Conservation (phyloP, 2,329 filamentous ascomycete genomes). For the Ilyonectria sp. region DNA sequence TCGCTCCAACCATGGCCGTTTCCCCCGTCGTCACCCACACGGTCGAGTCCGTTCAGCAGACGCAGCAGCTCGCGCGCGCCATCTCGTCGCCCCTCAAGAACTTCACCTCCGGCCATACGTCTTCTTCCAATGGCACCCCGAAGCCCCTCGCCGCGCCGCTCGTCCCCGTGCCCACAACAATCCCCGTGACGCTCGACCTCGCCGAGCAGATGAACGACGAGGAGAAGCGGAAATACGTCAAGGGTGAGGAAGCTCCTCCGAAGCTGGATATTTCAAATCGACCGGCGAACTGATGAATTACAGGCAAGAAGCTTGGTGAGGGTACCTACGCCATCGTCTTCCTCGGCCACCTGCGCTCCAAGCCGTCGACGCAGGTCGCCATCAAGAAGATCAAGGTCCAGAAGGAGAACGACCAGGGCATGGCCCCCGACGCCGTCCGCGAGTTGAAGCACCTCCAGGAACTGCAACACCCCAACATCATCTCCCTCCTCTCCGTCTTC, state of each 20-base stretch:
- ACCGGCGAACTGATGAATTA: not conserved
- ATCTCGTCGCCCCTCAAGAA: conserved; percentile 63
- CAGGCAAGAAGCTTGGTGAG: conserved; percentile 92
- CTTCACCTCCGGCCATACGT: conserved; percentile 48
- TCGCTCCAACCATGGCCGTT: conserved; percentile 58
- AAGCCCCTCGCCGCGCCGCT: conserved; percentile 51
- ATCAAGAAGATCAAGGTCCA: conserved; percentile 95
- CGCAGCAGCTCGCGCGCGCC: conserved; percentile 50
- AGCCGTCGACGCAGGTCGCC: conserved; percentile 84
- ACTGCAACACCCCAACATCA: conserved; percentile 95
- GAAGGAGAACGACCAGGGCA: conserved; percentile 89
- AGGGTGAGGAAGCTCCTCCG: conserved; percentile 68
- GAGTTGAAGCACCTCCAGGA: conserved; percentile 97
- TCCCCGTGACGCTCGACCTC: conserved; percentile 67
- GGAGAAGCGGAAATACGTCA: conserved; percentile 90
- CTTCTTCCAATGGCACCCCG: conserved; percentile 63
- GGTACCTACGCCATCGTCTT: conserved; percentile 98
- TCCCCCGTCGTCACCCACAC: conserved; percentile 63
- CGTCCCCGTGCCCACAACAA: conserved; percentile 48
- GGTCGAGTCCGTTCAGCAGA: conserved; percentile 51
- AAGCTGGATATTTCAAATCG: not conserved
- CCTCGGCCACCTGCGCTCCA: conserved; percentile 82
- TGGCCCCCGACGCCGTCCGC: conserved; percentile 94
- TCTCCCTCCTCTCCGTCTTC: conserved; percentile 92
- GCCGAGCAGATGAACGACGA: conserved; percentile 87